Conservation (phyloP, 495 filamentous ascomycete species). For the Clavariopsis aquatica region DNA sequence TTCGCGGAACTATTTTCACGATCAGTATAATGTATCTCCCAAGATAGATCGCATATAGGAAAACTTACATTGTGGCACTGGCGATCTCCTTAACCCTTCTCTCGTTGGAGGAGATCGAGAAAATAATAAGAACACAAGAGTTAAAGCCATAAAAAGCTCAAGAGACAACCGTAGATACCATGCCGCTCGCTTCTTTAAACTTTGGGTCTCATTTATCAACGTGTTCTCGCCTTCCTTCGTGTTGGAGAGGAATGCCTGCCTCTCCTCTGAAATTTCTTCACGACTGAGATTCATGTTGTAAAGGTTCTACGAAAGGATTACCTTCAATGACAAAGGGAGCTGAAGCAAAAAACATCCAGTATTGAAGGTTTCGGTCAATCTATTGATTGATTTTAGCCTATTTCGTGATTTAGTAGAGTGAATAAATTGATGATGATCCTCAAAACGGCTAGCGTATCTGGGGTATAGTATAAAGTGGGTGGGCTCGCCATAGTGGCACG, state of each 20-base stretch:
- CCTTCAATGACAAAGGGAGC: background rate
- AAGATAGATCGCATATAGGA: background rate
- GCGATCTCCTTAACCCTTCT: conserved; percentile 11
- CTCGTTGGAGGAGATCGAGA: conserved; percentile 1
- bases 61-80: conserved; percentile 23
- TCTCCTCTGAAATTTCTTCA: conserved; percentile 7
- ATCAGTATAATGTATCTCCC: background rate
- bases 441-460: conserved; percentile 4
- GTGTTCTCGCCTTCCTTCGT: conserved; percentile 7
- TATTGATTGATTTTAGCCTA: conserved; percentile 3
- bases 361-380: background rate
- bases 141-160: conserved; percentile 17
- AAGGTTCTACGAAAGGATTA: background rate
- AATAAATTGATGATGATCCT: background rate
- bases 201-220: background rate
- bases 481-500: no score
- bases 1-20: conserved; percentile 44
- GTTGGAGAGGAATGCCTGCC: conserved; percentile 7
- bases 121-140: conserved; percentile 21
- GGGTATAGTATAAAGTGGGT: background rate
- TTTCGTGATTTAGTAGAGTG: background rate
- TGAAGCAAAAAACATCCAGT: background rate
- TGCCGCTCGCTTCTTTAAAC: background rate
- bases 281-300: conserved; percentile 7
- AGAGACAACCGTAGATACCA: conserved; percentile 16